Percentiles rank a stretch among this genome's conserved stretches.
Conservation (phyloP, 2,329 filamentous ascomycete genomes). For the Ophidiomyces ophidiicola region DNA sequence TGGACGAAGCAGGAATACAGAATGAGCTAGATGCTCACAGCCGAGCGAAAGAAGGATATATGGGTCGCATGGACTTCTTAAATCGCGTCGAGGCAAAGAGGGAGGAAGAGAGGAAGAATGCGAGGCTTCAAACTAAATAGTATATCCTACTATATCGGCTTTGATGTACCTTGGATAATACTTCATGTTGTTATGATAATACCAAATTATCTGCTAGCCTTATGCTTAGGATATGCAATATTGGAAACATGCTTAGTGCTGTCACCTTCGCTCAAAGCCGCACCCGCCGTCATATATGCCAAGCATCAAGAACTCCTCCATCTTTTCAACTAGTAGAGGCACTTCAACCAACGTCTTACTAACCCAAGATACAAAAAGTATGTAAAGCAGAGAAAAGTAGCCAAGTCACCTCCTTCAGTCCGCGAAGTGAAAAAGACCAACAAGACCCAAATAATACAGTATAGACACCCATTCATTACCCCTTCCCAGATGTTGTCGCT, state of each 20-base stretch:
- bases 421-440: neutral
- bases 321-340: no score
- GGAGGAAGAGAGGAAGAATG: slow-evolving; percentile 44
- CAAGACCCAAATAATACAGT: neutral
- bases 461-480: no score
- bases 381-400: neutral
- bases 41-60: slow-evolving; percentile 50
- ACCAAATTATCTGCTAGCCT: no score
- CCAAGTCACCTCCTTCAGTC: neutral
- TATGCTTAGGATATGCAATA: no score
- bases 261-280: no score
- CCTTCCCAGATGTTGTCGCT: neutral
- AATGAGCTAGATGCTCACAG: slow-evolving; percentile 51
- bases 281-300: no score
- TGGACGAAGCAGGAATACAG: slow-evolving; percentile 48
- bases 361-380: no score
- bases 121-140: slow-evolving; percentile 8
- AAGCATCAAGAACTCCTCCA: no score
- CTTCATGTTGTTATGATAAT: neutral
- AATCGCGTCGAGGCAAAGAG: slow-evolving; percentile 43
- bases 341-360: no score
- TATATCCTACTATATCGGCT: neutral
- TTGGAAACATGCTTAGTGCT: no score
- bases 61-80: slow-evolving; percentile 52
- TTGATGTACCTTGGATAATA: neutral